phyloP scores from a whole-genome alignment of 2,329 filamentous ascomycete genomes.

The Fusarium duplospermum region DNA sequence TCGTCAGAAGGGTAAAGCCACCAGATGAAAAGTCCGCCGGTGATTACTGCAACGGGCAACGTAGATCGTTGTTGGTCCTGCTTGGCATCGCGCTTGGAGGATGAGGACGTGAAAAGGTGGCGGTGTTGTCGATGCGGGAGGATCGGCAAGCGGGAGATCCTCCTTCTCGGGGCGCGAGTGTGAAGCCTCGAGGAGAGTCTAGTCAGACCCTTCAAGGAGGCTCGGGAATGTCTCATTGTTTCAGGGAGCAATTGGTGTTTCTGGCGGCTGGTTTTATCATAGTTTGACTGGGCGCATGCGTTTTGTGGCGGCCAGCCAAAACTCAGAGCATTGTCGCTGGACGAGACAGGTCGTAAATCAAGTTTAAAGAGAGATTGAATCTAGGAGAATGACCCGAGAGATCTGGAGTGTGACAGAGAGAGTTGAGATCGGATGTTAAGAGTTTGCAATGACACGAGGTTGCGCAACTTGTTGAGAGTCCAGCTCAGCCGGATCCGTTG shows the following conservation, averaged over 20 bases:
- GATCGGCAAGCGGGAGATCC: conserved; percentile 19
- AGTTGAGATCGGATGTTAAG: background rate
- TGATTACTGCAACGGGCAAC: conserved; percentile 49
- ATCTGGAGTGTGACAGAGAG: background rate
- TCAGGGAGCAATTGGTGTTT: conserved; percentile 16
- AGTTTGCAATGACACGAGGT: conserved; percentile 25
- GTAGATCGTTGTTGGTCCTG: conserved; percentile 39
- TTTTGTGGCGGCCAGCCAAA: conserved; percentile 24
- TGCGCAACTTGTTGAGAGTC: conserved; percentile 35
- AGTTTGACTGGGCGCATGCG: conserved; percentile 28
- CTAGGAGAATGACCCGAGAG: background rate
- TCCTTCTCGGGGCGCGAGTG: conserved; percentile 27
- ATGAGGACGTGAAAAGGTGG: conserved; percentile 31
- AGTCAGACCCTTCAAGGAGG: conserved; percentile 37
- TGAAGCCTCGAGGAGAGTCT: conserved; percentile 31
- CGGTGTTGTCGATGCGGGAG: conserved; percentile 29
- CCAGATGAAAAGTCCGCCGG: conserved; percentile 55
- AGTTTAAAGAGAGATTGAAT: conserved; percentile 12
- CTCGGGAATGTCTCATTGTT: conserved; percentile 40
- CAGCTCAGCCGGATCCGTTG: conserved; percentile 23
- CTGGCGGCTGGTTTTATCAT: conserved; percentile 9
- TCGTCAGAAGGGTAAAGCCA: conserved; percentile 58
- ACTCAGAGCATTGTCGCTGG: conserved; percentile 23
- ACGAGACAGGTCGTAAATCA: background rate
- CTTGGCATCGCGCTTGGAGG: conserved; percentile 28